Evolutionary conservation across 768 basidiomycete genomes (phyloP).

Genomic region (Termitomyces sp.): DNA sequence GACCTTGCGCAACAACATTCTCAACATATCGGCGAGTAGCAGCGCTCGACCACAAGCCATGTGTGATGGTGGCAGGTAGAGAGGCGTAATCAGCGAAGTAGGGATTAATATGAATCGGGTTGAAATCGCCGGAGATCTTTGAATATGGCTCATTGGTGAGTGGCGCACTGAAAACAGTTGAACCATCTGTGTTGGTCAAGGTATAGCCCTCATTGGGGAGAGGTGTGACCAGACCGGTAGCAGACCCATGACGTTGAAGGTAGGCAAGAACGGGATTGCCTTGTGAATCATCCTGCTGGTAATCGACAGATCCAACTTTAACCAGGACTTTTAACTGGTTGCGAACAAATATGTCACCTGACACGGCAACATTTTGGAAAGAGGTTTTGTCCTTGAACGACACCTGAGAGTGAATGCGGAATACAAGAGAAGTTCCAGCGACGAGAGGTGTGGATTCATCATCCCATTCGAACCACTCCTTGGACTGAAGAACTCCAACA

Average conservation of each 20-base stretch:
- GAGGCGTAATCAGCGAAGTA: conserved; percentile 95
- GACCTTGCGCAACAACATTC: conserved; percentile 88
- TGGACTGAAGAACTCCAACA: conserved; percentile 88
- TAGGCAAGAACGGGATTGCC: conserved; percentile 95
- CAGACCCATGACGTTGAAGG: conserved; percentile 83
- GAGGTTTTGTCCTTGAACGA: conserved; percentile 89
- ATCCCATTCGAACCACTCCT: conserved; percentile 98
- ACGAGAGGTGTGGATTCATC: conserved; percentile 72
- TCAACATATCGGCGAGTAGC: conserved; percentile 91
- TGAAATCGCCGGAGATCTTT: conserved; percentile 94
- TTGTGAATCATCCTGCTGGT: conserved; percentile 78
- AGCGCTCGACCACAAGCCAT: conserved; percentile 96
- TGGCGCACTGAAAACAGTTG: conserved; percentile 74
- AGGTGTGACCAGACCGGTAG: conserved; percentile 70
- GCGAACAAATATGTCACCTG: conserved; percentile 82
- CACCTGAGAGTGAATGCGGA: conserved; percentile 83
- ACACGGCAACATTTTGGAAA: conserved; percentile 74
- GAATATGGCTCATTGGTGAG: conserved; percentile 95
- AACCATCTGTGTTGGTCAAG: conserved; percentile 54
- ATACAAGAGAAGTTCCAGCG: conserved; percentile 79
- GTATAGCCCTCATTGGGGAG: conserved; percentile 86
- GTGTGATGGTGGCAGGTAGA: conserved; percentile 94
- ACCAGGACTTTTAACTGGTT: conserved; percentile 85
- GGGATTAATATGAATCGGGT: conserved; percentile 97
- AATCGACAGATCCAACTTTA: conserved; percentile 85